Conservation (phyloP, 2,329 filamentous ascomycete species). For the Lizonia empirigonia region DNA sequence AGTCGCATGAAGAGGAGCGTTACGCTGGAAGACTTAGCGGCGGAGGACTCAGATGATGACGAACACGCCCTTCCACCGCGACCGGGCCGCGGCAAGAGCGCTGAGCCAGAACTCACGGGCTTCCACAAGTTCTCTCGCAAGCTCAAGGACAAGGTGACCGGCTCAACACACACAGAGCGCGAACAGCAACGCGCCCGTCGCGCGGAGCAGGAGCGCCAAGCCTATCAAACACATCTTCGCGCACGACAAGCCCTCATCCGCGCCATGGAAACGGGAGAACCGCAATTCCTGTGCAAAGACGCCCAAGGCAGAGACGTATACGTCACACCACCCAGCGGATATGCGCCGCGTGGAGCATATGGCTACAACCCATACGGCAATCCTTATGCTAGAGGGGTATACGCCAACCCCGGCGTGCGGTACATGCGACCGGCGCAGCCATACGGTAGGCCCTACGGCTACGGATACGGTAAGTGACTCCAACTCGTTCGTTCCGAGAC, state of each 20-base stretch:
- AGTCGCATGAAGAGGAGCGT: constrained; percentile 45
- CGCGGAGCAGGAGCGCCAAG: constrained; percentile 56
- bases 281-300: constrained; percentile 62
- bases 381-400: constrained; percentile 54
- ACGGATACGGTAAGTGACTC: constrained; percentile 40
- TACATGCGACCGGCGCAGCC: constrained; percentile 57
- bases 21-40: constrained; percentile 54
- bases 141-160: constrained; percentile 65
- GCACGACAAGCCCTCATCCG: constrained; percentile 58
- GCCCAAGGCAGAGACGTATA: constrained; percentile 61
- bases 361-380: constrained; percentile 51
- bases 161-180: constrained; percentile 62
- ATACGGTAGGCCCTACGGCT: constrained; percentile 51
- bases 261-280: constrained; percentile 61
- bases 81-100: constrained; percentile 6
- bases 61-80: constrained; percentile 22
- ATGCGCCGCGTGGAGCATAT: constrained; percentile 52
- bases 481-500: neutral
- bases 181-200: constrained; percentile 53
- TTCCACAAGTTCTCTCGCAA: constrained; percentile 59
- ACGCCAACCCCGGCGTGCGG: constrained; percentile 55
- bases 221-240: constrained; percentile 59
- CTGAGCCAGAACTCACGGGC: constrained; percentile 36
- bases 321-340: constrained; percentile 58
- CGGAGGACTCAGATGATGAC: constrained; percentile 46